Evolutionary conservation across 2,329 filamentous ascomycete species (phyloP).

Genomic region (Pleoardoris graminearum): DNA sequence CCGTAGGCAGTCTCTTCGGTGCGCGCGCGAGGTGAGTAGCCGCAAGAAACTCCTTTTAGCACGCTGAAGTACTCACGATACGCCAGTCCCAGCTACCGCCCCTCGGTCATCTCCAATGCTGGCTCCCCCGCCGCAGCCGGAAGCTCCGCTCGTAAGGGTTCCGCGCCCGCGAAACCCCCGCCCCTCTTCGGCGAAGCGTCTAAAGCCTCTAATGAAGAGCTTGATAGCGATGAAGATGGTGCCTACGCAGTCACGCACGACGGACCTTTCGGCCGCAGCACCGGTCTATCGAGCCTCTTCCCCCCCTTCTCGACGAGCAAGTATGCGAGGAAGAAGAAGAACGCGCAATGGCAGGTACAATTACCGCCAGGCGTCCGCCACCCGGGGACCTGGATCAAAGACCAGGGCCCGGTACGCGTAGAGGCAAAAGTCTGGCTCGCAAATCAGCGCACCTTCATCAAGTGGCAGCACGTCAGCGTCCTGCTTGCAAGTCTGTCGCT

Average conservation of each 20-base stretch:
- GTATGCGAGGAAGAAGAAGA: conserved; percentile 56
- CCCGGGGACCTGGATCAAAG: conserved; percentile 89
- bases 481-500: conserved; percentile 83
- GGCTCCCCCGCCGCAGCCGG: conserved; percentile 58
- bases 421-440: conserved; percentile 99
- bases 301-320: conserved; percentile 81
- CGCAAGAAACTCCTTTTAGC: too few relatives aligned
- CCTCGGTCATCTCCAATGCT: conserved; percentile 67
- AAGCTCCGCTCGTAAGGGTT: conserved; percentile 25
- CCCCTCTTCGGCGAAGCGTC: conserved; percentile 24
- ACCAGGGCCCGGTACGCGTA: conserved; percentile 85
- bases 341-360: conserved; percentile 46
- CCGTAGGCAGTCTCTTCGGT: conserved; percentile 84
- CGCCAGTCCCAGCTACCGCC: conserved; percentile 53
- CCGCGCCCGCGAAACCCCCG: conserved; percentile 24
- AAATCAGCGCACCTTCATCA: conserved; percentile 97
- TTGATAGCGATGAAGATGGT: conserved; percentile 56
- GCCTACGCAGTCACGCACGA: conserved; percentile 34
- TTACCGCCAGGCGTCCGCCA: conserved; percentile 88
- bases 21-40: conserved; percentile 27
- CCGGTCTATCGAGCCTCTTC: conserved; percentile 70
- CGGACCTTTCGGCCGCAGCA: conserved; percentile 54
- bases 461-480: conserved; percentile 95
- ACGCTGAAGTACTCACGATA: background rate
- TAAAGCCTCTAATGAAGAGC: conserved; percentile 47